Evolutionary conservation across 163 green algal genomes (phyloP).

Genomic region (Chlorella variabilis): DNA sequence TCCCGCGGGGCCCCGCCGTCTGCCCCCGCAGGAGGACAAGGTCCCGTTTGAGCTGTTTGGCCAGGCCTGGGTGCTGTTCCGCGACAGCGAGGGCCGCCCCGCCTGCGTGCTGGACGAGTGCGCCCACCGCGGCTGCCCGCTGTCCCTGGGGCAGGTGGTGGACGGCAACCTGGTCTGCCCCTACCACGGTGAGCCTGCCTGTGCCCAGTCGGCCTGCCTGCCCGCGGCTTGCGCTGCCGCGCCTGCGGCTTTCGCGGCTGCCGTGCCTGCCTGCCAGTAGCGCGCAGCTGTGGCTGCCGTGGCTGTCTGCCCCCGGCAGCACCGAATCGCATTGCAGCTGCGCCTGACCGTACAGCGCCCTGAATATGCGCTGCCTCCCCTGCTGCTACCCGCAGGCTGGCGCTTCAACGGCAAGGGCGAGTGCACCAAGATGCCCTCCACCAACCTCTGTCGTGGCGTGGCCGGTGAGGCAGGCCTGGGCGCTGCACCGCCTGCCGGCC

Average conservation of each 20-base stretch:
- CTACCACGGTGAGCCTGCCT: too few species aligned
- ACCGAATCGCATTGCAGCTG: too few species aligned
- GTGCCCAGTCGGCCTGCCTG: too few species aligned
- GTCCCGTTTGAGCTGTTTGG: constrained; percentile 94
- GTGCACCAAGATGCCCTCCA: constrained; percentile 95
- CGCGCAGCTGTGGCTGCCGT: too few species aligned
- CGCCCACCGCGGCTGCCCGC: constrained; percentile 93
- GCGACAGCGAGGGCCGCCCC: constrained; percentile 73
- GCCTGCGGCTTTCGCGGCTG: too few species aligned
- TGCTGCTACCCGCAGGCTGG: constrained; percentile 69
- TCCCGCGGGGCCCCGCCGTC: too few species aligned
- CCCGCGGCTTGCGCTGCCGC: not conserved
- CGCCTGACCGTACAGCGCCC: too few species aligned
- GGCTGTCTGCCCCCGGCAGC: too few species aligned
- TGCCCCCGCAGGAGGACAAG: constrained; percentile 66
- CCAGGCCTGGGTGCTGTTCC: constrained; percentile 96
- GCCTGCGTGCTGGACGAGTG: constrained; percentile 93
- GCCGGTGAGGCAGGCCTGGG: too few species aligned
- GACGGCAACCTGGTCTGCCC: constrained; percentile 82
- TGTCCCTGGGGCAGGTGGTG: constrained; percentile 83
- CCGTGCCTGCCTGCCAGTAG: too few species aligned
- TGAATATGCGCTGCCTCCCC: not conserved
- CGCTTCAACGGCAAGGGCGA: constrained; percentile 80
- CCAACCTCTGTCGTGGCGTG: constrained; percentile 74
- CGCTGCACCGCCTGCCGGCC: too few species aligned